phyloP scores from a whole-genome alignment of 2,329 filamentous ascomycete genomes.

The Penicillium oxalicum region DNA sequence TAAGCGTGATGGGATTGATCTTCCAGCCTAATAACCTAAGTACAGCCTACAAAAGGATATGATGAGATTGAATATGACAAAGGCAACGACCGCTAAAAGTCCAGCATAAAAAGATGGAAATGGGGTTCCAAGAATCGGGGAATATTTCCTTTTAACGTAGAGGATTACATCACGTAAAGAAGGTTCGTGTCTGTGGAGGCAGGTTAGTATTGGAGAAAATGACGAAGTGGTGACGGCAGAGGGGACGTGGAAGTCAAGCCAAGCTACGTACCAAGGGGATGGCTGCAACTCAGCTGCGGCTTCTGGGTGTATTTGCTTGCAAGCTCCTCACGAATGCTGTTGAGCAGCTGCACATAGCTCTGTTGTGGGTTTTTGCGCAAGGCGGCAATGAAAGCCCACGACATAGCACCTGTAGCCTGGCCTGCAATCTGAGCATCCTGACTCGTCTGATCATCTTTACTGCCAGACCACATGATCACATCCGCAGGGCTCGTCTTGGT shows the following conservation, averaged over 20 bases:
- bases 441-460: slow-evolving; percentile 92
- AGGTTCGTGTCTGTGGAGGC: slow-evolving; percentile 54
- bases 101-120: slow-evolving; percentile 6
- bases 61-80: no score
- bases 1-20: no score
- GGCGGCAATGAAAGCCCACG: slow-evolving; percentile 88
- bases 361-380: slow-evolving; percentile 91
- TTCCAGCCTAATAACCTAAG: no score
- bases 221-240: slow-evolving; percentile 2
- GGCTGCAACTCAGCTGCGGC: slow-evolving; percentile 91
- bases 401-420: slow-evolving; percentile 95
- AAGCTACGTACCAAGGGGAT: slow-evolving; percentile 72
- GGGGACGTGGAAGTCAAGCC: not conserved
- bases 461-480: slow-evolving; percentile 96
- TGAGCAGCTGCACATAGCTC: slow-evolving; percentile 91
- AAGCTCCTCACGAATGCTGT: slow-evolving; percentile 88
- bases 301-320: slow-evolving; percentile 85
- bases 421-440: slow-evolving; percentile 84
- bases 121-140: not conserved
- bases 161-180: slow-evolving; percentile 58
- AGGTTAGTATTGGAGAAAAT: slow-evolving; percentile 10
- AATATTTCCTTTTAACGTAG: not conserved
- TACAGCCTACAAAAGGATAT: no score
- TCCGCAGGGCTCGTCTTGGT: slow-evolving; percentile 94
- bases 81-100: slow-evolving; percentile 4